phyloP scores from a whole-genome alignment of 306 rosid species.

The Quillaja saponaria region DNA sequence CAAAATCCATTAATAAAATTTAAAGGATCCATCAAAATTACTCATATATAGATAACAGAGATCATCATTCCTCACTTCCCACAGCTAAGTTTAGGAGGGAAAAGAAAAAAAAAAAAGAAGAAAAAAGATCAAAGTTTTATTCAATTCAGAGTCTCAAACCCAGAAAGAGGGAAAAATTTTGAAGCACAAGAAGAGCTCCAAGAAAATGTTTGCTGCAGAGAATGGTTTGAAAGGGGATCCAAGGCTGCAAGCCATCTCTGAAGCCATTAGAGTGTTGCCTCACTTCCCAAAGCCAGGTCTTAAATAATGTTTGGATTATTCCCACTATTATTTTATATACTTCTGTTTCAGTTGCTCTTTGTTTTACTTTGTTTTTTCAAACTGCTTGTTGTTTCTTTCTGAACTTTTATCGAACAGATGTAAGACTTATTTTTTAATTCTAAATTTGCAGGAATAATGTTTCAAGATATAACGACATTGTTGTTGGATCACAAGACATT shows the following conservation, averaged over 20 bases:
- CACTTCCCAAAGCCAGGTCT: constrained; percentile 89
- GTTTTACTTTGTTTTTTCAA: not conserved
- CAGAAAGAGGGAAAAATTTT: not conserved
- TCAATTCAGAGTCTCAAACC: constrained; percentile 9
- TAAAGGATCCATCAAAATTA: no score
- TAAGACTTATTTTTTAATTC: not conserved
- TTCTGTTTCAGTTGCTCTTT: not conserved
- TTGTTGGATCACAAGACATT: constrained; percentile 94
- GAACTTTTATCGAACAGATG: constrained; percentile 38
- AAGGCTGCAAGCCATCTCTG: constrained; percentile 77
- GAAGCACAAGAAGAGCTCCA: not conserved
- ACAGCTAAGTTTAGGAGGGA: constrained; percentile 31
- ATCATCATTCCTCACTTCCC: not conserved
- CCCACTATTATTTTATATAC: not conserved
- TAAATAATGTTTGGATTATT: not conserved
- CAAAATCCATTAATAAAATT: no score
- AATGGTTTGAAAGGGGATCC: constrained; percentile 98
- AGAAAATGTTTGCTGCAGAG: constrained; percentile 82
- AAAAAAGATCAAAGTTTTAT: no score
- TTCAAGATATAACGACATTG: constrained; percentile 98
- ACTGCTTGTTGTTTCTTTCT: constrained; percentile 12
- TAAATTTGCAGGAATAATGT: constrained; percentile 78
- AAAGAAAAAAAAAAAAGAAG: not conserved
- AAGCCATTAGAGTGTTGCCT: constrained; percentile 93
- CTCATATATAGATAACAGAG: constrained; percentile 27